A percentile compares a stretch with the other conserved stretches of the same genome.
Evolutionary conservation across 1,284 basidiomycete species (phyloP).

Genomic region (Vanrija pseudolonga): DNA sequence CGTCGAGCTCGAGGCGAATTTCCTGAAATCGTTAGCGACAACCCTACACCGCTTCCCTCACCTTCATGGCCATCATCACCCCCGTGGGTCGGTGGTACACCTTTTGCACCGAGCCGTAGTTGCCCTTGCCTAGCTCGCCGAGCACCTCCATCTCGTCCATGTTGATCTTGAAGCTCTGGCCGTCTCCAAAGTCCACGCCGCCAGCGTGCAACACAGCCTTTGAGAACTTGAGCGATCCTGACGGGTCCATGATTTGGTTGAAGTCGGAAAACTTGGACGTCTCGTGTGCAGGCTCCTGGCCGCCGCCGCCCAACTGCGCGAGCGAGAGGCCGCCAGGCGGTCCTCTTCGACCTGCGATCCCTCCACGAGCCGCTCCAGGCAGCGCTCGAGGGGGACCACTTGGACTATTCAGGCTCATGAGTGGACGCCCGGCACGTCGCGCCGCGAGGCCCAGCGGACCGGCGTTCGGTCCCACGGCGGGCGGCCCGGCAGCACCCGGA

Average conservation of each 20-base stretch:
- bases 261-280: conserved; percentile 72
- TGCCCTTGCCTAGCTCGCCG: conserved; percentile 83
- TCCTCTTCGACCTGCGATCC: conserved; percentile 35
- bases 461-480: conserved; percentile 32
- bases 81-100: conserved; percentile 92
- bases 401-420: conserved; percentile 21
- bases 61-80: conserved; percentile 99
- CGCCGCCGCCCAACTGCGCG: conserved; percentile 18
- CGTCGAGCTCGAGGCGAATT: conserved; percentile 95
- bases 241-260: conserved; percentile 90
- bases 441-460: conserved; percentile 46
- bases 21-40: conserved; percentile 58
- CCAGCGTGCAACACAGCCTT: conserved; percentile 89
- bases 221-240: conserved; percentile 88
- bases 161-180: conserved; percentile 89
- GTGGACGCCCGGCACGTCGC: conserved; percentile 34
- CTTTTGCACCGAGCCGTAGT: conserved; percentile 96
- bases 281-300: conserved; percentile 1
- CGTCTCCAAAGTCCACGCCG: conserved; percentile 93
- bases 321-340: conserved; percentile 42
- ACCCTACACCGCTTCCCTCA: conserved; percentile 43
- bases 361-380: conserved; percentile 9
- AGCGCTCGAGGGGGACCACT: no score
- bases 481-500: conserved; percentile 6
- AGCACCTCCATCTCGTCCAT: conserved; percentile 90